Base-by-base conservation (phyloP, 2,329 filamentous ascomycete species). In the Cephalotrichum gorgonifer region DNA sequence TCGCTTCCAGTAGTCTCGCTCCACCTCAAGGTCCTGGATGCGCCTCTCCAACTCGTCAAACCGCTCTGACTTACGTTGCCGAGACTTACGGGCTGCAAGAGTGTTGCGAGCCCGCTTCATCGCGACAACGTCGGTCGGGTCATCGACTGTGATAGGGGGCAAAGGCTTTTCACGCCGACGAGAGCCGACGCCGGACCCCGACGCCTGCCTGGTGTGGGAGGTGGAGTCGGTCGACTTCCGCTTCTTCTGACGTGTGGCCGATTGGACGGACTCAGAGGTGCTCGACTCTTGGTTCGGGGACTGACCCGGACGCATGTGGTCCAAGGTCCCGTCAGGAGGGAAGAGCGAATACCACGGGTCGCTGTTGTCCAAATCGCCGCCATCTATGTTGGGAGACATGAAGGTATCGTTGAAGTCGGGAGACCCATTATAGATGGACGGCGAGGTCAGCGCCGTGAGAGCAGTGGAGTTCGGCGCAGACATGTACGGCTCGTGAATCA, bases 21-120 rank as follows among this genome's bases (percentile, higher is more conserved):
- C 80, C 38, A 75, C 73, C 64, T 83, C 75, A 26, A 91, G 70
- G 62, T 85, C 81, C 17, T 72, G 74, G 59, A 95, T 89, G 59
- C 79, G 74, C 35, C 76, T 76, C 70, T 94, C 86, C 43, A 95
- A 74, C 51, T 82, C 79, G 50, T 86, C 82, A 53, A 91, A 74
- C 57, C 83, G 79, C 62, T 85, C 76, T 50, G 87, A 81, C 72
- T 95, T 95, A 56, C 88, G 84, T 60, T 88, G 84, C 47, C 91
- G 84, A 52, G 89, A 95, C 71, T 95, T 95, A 56, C 91, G 88
- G 58, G 91, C 91, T 17, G 91, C 91, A 64, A 94, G 78, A 8
- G 89, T 95, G 66, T 96, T 97, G 56, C 89, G 85, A 46, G 89
- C 90, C 64, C 91, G 86, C 81, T 96, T 96, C 75, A 90, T 79